phyloP scores from a whole-genome alignment of 2,329 filamentous ascomycete species.

The Venturia oleaginea region DNA sequence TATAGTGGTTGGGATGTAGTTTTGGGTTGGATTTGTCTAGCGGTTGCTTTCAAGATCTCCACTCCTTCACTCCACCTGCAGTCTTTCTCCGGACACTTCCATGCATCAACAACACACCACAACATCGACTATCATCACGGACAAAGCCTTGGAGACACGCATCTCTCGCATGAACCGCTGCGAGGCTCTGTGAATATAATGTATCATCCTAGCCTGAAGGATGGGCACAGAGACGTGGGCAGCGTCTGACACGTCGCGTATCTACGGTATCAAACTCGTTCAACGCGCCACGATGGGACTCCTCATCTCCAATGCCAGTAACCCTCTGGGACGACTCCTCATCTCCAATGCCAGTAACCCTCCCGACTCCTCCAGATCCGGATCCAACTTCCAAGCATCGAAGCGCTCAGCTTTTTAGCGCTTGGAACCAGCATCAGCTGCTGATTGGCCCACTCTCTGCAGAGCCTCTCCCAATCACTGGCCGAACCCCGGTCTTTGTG shows the following conservation, averaged over 20 bases:
- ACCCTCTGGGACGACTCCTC: background rate
- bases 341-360: background rate
- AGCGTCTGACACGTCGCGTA: conserved; percentile 15
- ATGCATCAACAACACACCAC: background rate
- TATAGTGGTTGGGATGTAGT: background rate
- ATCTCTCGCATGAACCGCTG: background rate
- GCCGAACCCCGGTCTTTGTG: background rate
- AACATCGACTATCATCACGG: background rate
- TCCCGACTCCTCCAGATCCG: background rate
- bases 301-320: background rate
- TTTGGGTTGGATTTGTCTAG: background rate
- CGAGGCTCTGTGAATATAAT: background rate
- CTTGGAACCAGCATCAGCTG: background rate
- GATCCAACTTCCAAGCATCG: background rate
- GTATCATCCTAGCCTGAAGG: background rate
- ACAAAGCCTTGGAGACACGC: background rate
- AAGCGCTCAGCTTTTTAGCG: conserved; percentile 3
- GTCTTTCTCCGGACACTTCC: background rate
- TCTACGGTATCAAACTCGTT: conserved; percentile 11
- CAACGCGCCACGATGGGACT: conserved; percentile 1
- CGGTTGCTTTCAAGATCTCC: background rate
- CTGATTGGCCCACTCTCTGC: background rate
- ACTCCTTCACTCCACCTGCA: background rate
- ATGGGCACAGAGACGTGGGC: background rate
- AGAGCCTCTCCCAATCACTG: background rate